A percentile compares a stretch with the other conserved stretches of the same genome.
Conservation (phyloP, 306 rosid genomes). For the Lupinus albus region DNA sequence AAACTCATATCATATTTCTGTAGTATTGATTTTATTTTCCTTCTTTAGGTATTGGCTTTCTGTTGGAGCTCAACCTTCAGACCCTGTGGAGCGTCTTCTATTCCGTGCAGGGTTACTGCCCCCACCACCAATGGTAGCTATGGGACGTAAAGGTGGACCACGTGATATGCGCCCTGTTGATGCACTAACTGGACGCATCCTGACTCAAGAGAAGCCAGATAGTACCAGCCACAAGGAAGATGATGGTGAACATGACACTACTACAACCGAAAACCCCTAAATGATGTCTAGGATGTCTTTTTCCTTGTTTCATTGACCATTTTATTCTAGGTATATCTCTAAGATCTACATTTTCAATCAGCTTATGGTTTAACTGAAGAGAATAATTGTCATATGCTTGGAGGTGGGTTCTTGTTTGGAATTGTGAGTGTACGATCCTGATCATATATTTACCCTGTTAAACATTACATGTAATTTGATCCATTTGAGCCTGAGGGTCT, state of each 20-base stretch:
- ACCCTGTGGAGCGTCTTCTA: slow-evolving; percentile 81
- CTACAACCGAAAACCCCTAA: slow-evolving; percentile 35
- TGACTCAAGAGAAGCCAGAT: slow-evolving; percentile 49
- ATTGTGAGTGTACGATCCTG: not conserved
- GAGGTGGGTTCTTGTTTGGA: slow-evolving; percentile 14
- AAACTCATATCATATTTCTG: not conserved
- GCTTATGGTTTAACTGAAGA: slow-evolving; percentile 13
- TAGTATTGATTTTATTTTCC: not conserved
- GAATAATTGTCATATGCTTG: slow-evolving; percentile 25
- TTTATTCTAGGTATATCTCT: slow-evolving; percentile 22
- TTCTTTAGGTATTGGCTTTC: slow-evolving; percentile 86
- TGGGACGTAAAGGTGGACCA: slow-evolving; percentile 83
- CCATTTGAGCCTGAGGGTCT: not conserved
- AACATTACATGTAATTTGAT: slow-evolving; percentile 1
- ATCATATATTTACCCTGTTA: slow-evolving; percentile 6
- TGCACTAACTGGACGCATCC: slow-evolving; percentile 67
- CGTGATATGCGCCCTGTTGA: slow-evolving; percentile 67
- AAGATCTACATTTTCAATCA: slow-evolving; percentile 33
- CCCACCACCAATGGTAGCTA: slow-evolving; percentile 88
- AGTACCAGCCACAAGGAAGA: slow-evolving; percentile 31
- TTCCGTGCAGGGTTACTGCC: slow-evolving; percentile 81
- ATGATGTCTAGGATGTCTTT: not conserved
- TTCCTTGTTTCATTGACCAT: not conserved
- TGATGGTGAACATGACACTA: slow-evolving; percentile 31
- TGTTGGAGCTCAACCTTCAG: slow-evolving; percentile 96